phyloP scores from a whole-genome alignment of 345 rosid species.

The Hibiscus syriacus region DNA sequence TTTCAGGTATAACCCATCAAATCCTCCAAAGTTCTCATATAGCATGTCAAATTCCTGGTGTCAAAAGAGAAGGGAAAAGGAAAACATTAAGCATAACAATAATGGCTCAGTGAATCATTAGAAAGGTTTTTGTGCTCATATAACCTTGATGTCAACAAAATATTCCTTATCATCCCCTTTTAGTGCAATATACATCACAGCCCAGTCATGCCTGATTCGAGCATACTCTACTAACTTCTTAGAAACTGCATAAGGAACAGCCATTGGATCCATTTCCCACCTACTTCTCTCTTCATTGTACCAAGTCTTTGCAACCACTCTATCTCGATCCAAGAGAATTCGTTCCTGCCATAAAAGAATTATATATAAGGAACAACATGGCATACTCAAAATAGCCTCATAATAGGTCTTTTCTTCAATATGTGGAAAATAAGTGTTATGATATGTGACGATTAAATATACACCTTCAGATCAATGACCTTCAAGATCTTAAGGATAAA shows the following conservation, averaged over 20 bases:
- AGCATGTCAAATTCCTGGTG: conserved; percentile 79
- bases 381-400: neutral
- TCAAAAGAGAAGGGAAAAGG: conserved; percentile 12
- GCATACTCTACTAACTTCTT: conserved; percentile 68
- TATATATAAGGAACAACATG: conserved; percentile 8
- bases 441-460: neutral
- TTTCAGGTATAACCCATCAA: conserved; percentile 86
- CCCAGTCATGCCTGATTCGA: conserved; percentile 93
- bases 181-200: conserved; percentile 65
- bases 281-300: conserved; percentile 61
- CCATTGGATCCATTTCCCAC: conserved; percentile 91
- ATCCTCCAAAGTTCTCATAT: conserved; percentile 82
- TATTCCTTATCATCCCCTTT: conserved; percentile 83
- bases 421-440: neutral
- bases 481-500: neutral
- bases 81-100: conserved; percentile 14
- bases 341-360: conserved; percentile 47
- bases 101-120: conserved; percentile 4
- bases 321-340: conserved; percentile 80
- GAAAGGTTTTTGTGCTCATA: conserved; percentile 11
- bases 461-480: conserved; percentile 7
- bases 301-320: conserved; percentile 86
- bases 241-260: conserved; percentile 83
- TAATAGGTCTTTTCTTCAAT: neutral
- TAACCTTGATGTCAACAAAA: conserved; percentile 71